phyloP scores from a whole-genome alignment of 371 early-diverging fungal species.

The Lichtheimia corymbifera region DNA sequence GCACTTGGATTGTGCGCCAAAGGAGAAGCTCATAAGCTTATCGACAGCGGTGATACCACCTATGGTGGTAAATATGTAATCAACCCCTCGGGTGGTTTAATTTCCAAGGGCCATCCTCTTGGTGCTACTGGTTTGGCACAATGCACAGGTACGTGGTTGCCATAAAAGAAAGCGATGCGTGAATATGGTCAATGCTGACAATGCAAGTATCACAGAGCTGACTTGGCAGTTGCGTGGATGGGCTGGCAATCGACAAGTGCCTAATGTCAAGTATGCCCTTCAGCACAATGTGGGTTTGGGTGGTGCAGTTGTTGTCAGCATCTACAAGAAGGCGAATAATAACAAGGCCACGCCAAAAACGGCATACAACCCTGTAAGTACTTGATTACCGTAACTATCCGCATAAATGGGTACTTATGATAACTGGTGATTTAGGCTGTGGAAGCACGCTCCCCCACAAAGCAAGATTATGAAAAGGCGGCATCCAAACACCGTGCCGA shows the following conservation, averaged over 20 bases:
- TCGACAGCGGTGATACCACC: slow-evolving; percentile 57
- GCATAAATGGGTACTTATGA: neutral
- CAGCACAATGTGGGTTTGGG: slow-evolving; percentile 85
- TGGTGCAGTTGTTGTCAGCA: slow-evolving; percentile 72
- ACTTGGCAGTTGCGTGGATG: slow-evolving; percentile 72
- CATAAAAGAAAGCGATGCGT: neutral
- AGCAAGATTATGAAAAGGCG: slow-evolving; percentile 64
- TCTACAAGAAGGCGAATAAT: slow-evolving; percentile 63
- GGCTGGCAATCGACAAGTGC: slow-evolving; percentile 75
- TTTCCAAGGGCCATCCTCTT: slow-evolving; percentile 82
- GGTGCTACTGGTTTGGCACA: slow-evolving; percentile 85
- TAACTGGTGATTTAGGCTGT: slow-evolving; percentile 33
- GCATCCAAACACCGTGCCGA: slow-evolving; percentile 52
- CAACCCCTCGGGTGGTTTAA: slow-evolving; percentile 82
- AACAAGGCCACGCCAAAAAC: slow-evolving; percentile 50
- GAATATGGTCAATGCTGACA: neutral
- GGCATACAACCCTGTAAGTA: slow-evolving; percentile 69
- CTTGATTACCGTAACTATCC: neutral
- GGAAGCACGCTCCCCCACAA: slow-evolving; percentile 61
- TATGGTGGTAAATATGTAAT: slow-evolving; percentile 69
- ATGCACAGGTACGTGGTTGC: slow-evolving; percentile 55
- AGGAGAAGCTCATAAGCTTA: slow-evolving; percentile 65
- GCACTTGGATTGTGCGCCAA: slow-evolving; percentile 66
- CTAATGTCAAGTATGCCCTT: slow-evolving; percentile 66
- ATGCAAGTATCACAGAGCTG: slow-evolving; percentile 30